Percentiles rank a stretch among this genome's conserved stretches.
These are phyloP conservation scores for Eutrema japonicum DNA, from an alignment of 345 rosid species.

Conservation along the genomic window DNA sequence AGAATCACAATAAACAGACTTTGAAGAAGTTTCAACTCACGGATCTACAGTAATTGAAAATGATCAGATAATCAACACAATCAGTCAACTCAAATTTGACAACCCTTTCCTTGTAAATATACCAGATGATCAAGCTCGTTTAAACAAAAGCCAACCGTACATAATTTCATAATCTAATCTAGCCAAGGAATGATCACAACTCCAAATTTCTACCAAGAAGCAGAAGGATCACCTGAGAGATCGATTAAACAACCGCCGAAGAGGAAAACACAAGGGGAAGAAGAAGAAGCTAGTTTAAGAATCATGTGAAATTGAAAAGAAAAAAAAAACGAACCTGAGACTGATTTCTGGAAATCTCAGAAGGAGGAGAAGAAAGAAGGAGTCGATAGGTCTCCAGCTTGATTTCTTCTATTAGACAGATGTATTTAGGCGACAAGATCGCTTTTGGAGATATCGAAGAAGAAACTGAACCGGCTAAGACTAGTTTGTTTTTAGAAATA, in stretches of 20 bases:
- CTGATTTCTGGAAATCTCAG: too few species aligned
- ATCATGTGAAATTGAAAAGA: too few species aligned
- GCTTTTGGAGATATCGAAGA: too few species aligned
- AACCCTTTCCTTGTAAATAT: background rate
- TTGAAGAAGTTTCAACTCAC: background rate
- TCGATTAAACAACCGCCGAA: slow-evolving; percentile 18
- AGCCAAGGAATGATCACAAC: background rate
- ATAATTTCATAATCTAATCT: slow-evolving; percentile 11
- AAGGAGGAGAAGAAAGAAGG: too few species aligned
- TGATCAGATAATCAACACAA: background rate
- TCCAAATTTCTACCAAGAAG: background rate
- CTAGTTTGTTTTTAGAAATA: too few species aligned
- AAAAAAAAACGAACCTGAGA: too few species aligned
- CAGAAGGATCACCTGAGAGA: slow-evolving; percentile 41
- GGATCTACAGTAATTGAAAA: slow-evolving; percentile 14
- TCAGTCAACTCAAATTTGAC: slow-evolving; percentile 21
- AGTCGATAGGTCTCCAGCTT: too few species aligned
- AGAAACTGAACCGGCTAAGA: too few species aligned
- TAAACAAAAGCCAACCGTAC: background rate
- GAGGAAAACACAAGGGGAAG: background rate
- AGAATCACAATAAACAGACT: background rate
- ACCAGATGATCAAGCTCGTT: slow-evolving; percentile 1
- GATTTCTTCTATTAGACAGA: too few species aligned
- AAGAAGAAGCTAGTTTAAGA: background rate
- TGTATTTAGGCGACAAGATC: too few species aligned